Evolutionary conservation across 371 early-diverging fungal genomes (phyloP).

Genomic region (Mortierella sp.): DNA sequence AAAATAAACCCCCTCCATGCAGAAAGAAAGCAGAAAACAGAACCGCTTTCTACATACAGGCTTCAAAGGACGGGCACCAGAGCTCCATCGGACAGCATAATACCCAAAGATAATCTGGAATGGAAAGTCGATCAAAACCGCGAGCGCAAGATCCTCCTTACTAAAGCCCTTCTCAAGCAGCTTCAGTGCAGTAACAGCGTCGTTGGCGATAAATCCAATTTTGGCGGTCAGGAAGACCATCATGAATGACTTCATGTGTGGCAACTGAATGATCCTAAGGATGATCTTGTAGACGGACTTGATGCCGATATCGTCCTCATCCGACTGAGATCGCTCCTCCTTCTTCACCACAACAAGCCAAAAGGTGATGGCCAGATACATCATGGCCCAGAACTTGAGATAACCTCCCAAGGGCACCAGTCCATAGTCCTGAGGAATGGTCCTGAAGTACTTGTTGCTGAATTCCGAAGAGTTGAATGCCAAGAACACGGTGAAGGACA

Average conservation of each 20-base stretch:
- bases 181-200: constrained; percentile 93
- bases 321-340: constrained; percentile 63
- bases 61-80: constrained; percentile 82
- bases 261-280: constrained; percentile 42
- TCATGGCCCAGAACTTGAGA: constrained; percentile 91
- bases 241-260: constrained; percentile 82
- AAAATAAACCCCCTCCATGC: constrained; percentile 76
- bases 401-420: constrained; percentile 86
- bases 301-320: constrained; percentile 67
- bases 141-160: constrained; percentile 93
- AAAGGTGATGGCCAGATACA: constrained; percentile 87
- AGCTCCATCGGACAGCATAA: constrained; percentile 96
- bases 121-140: constrained; percentile 95
- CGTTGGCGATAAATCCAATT: constrained; percentile 95
- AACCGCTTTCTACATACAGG: constrained; percentile 82
- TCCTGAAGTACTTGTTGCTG: constrained; percentile 91
- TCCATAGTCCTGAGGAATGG: constrained; percentile 75
- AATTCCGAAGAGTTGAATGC: constrained; percentile 95
- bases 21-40: constrained; percentile 75
- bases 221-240: constrained; percentile 85
- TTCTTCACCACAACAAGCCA: constrained; percentile 84
- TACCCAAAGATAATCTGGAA: constrained; percentile 96
- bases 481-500: constrained; percentile 96
- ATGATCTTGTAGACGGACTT: constrained; percentile 62
- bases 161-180: constrained; percentile 94